Evolutionary conservation across 345 rosid species (phyloP), one percentile per base, ranked within the genome.

Genomic region (Microthlaspi erraticum): DNA sequence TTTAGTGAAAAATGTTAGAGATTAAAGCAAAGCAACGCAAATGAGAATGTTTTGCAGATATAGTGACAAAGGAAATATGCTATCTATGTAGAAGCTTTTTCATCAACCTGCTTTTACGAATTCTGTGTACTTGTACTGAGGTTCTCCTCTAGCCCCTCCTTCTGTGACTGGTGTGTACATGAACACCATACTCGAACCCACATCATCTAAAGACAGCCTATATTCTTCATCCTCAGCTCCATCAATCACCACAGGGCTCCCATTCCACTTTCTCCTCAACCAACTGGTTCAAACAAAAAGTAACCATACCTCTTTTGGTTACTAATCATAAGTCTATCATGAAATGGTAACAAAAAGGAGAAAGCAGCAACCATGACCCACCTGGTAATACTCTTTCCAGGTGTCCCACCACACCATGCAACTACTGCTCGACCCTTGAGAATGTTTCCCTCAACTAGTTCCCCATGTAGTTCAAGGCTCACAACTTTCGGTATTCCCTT

Each of bases 331-430:
- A 5, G 11, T 38, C 14, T 37, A 34, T 17, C 65, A 54, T 46
- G 46, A 62, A 46, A 34, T 8, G 18, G 37, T 10, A 68, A 61
- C 43, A 37, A 29, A 60, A 60, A 62, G n/a, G 52, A 46, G 52
- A 61, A 26, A 61, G 10, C 64, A 48, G 60, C 29, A 64, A 44
- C 72, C 48, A 51, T 26, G 48, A 61, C 37, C 71, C 58, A 91
- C 98, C 98, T 93, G 31, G 94, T 84, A 79, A 93, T 96, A 52
- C 98, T 86, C 75, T 87, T 93, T 64, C 96, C 97, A 0, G 97
- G 97, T 70, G 86, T 89, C 70, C 96, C 98, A 66, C 98, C 98
- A 60, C 97, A 89, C 98, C 98, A 93, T 73, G 98, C 97, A 73
- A 93, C 87, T 77, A 83, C 81, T 70, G 91, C 93, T 52, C 80